phyloP scores from a whole-genome alignment of 441 rosid genomes.

The Arabidopsis hybrid region DNA sequence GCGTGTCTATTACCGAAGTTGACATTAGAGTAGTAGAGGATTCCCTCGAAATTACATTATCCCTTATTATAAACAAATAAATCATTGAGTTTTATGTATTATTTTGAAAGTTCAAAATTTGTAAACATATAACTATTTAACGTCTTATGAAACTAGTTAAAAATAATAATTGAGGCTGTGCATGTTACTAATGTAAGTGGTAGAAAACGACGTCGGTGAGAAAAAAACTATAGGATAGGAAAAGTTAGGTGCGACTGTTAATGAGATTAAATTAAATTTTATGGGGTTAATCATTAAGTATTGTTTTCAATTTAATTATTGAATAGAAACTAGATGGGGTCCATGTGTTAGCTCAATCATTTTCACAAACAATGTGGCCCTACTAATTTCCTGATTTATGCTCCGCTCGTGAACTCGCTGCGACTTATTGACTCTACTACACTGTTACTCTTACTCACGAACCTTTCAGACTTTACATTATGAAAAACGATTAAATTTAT shows the following conservation, averaged over 20 bases:
- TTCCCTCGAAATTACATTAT: not conserved
- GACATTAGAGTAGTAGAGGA: slow-evolving; percentile 28
- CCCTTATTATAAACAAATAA: slow-evolving; percentile 1
- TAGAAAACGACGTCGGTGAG: slow-evolving; percentile 35
- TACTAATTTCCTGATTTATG: slow-evolving; percentile 26
- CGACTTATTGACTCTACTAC: slow-evolving; percentile 29
- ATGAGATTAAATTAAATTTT: slow-evolving; percentile 12
- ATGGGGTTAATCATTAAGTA: slow-evolving; percentile 34
- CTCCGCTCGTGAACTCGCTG: slow-evolving; percentile 54
- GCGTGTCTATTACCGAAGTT: slow-evolving; percentile 40
- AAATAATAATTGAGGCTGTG: slow-evolving; percentile 12
- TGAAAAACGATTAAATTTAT: not conserved
- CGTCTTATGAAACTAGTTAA: not conserved
- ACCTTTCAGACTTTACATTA: not conserved
- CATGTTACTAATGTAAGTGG: slow-evolving; percentile 30
- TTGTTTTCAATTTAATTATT: slow-evolving; percentile 24
- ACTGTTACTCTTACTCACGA: slow-evolving; percentile 20
- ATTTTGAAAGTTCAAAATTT: slow-evolving; percentile 25
- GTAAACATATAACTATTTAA: not conserved
- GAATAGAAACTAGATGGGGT: slow-evolving; percentile 41
- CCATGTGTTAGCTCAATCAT: slow-evolving; percentile 49
- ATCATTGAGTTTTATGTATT: slow-evolving; percentile 10
- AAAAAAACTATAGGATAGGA: slow-evolving; percentile 10
- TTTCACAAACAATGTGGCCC: slow-evolving; percentile 41
- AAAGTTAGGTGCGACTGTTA: slow-evolving; percentile 36